Conservation (phyloP, 768 basidiomycete genomes). For the Lenzites betulinus region DNA sequence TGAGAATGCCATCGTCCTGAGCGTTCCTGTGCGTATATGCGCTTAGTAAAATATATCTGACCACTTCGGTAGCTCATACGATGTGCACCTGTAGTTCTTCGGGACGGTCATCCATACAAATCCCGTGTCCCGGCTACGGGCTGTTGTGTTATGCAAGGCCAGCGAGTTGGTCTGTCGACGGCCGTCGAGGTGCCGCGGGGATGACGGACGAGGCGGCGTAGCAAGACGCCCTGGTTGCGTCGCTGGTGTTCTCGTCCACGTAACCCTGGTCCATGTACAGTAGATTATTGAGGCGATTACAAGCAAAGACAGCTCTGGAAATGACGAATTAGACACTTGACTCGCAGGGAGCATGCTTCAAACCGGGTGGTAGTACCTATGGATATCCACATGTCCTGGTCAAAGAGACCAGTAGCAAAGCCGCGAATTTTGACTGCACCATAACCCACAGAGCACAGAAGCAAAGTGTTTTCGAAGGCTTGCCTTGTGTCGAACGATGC, state of each 20-base stretch:
- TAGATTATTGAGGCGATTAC: slow-evolving; percentile 58
- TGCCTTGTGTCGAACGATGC: slow-evolving; percentile 65
- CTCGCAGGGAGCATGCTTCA: neutral
- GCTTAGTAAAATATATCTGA: neutral
- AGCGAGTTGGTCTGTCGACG: slow-evolving; percentile 39
- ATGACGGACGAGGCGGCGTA: slow-evolving; percentile 32
- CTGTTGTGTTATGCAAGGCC: slow-evolving; percentile 24
- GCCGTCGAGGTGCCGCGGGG: slow-evolving; percentile 47
- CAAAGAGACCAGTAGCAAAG: slow-evolving; percentile 32
- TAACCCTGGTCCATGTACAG: slow-evolving; percentile 60
- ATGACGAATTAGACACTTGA: slow-evolving; percentile 10
- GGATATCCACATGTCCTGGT: slow-evolving; percentile 46
- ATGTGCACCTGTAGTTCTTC: slow-evolving; percentile 75
- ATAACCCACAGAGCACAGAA: slow-evolving; percentile 63
- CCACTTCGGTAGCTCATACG: neutral
- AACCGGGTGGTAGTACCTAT: slow-evolving; percentile 43
- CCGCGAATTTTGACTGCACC: slow-evolving; percentile 51
- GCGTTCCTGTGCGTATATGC: slow-evolving; percentile 49
- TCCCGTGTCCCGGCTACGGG: slow-evolving; percentile 56
- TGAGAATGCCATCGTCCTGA: slow-evolving; percentile 82
- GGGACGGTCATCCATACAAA: slow-evolving; percentile 91
- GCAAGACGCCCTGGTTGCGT: slow-evolving; percentile 14
- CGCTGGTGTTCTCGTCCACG: slow-evolving; percentile 35
- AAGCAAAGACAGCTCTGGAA: slow-evolving; percentile 59
- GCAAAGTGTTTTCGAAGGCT: slow-evolving; percentile 62